Evolutionary conservation across 345 rosid genomes (phyloP).

Genomic region (Pugionium dolabratum): DNA sequence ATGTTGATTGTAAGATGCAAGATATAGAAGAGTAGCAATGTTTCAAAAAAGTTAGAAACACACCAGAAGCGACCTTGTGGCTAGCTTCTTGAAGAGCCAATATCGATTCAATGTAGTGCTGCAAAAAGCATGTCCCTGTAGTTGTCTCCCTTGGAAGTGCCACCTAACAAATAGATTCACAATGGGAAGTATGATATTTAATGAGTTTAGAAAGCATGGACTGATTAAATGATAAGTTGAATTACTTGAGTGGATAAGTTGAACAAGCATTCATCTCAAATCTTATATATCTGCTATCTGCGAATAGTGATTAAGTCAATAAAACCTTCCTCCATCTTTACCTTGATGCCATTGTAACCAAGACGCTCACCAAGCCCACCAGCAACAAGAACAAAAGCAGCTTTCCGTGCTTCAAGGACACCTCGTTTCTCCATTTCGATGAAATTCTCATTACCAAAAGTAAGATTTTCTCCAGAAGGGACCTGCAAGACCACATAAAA

Average conservation of each 20-base stretch:
- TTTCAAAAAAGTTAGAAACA: conserved; percentile 21
- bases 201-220: background rate
- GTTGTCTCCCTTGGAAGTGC: conserved; percentile 95
- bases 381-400: conserved; percentile 95
- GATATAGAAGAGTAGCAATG: conserved; percentile 19
- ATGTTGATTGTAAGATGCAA: background rate
- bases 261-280: background rate
- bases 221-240: background rate
- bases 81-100: conserved; percentile 92
- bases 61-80: conserved; percentile 61
- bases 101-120: conserved; percentile 74
- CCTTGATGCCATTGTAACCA: conserved; percentile 98
- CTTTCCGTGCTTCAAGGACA: conserved; percentile 71
- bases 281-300: background rate
- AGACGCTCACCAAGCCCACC: conserved; percentile 99
- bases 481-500: conserved; percentile 46
- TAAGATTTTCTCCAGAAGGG: conserved; percentile 81
- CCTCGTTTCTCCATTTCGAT: conserved; percentile 75
- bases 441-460: conserved; percentile 65
- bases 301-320: background rate
- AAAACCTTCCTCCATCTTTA: conserved; percentile 26
- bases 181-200: background rate
- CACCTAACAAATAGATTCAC: conserved; percentile 49
- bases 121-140: conserved; percentile 83
- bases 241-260: background rate